Base-by-base conservation (phyloP, 768 basidiomycete genomes). In the Mycena latifolia region DNA sequence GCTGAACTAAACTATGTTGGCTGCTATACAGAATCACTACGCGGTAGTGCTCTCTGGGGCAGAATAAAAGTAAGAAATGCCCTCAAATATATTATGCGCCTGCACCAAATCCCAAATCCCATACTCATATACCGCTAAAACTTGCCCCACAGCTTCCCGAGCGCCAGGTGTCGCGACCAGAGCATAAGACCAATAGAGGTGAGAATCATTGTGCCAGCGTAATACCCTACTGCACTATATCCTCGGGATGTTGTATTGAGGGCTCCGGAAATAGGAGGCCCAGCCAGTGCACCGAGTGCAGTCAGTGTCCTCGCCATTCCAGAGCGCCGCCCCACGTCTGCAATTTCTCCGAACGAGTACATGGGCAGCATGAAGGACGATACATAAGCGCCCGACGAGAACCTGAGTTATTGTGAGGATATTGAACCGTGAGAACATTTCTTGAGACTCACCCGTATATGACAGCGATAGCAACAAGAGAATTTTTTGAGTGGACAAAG, bases 251-350 rank as follows among this genome's bases (percentile, higher is more conserved):
- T 79, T 0, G 73, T 75, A 59, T 84, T 82, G 69, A 93, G 90
- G 0, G 88, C 88, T 1, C 92, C 92, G 14, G 90, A 90, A 63
- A 92, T 90, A 0, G 92, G 92, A 3, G 90, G 90, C 0, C 92
- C 92, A 0, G 81, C 82, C 5, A 93, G 77, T 0, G 89, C 89
- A 9, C 91, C 92, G 15, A 92, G 41, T 0, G 91, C 85, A 24
- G 86, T 65, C 57, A 91, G 80, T 31, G 84, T 89, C 77, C 89
- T 79, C 61, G 85, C 86, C 85, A 92, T 87, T 9, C 92, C 92
- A 0, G 85, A 77, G 20, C 92, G 82, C 28, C 88, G 81, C 3
- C 92, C 92, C 0, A 91, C 82, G 58, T 93, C 91, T 3, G 77
- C 78, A 0, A 83, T 79, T 0, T 82, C 81, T 0, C 92, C 92